A percentile compares a stretch with the other conserved stretches of the same genome.
These are phyloP conservation scores for Bruguiera parviflora DNA, from an alignment of 345 rosid species.

Conservation along the genomic window DNA sequence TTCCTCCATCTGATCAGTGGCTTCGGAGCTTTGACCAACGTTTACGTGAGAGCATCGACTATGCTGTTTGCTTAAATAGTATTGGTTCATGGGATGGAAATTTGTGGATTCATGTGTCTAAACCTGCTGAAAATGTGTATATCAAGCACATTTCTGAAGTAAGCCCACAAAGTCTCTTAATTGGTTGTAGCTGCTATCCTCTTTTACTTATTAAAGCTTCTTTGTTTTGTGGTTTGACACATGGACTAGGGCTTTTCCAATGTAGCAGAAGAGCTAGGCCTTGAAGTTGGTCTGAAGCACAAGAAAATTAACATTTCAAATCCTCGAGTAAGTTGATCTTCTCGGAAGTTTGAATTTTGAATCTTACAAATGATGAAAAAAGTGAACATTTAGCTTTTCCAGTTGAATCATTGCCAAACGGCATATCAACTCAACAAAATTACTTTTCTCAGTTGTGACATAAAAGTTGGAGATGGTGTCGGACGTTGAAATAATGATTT, in stretches of 20 bases:
- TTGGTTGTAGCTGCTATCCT: not conserved
- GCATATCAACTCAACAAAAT: not conserved
- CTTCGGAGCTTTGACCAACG: constrained; percentile 95
- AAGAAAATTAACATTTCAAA: constrained; percentile 94
- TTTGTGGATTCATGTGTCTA: constrained; percentile 78
- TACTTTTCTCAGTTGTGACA: not conserved
- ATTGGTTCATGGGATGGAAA: constrained; percentile 78
- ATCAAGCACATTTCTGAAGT: constrained; percentile 91
- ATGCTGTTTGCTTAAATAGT: constrained; percentile 96
- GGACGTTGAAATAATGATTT: not conserved
- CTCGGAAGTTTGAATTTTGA: constrained; percentile 1
- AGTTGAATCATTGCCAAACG: not conserved
- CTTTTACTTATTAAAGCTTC: constrained; percentile 14
- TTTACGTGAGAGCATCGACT: constrained; percentile 90
- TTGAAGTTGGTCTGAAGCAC: constrained; percentile 83
- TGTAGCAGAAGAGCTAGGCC: constrained; percentile 76
- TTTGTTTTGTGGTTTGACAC: constrained; percentile 21
- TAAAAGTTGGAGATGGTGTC: not conserved
- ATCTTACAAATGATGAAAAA: not conserved
- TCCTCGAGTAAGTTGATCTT: constrained; percentile 73
- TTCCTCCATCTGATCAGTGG: constrained; percentile 60
- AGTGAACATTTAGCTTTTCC: not conserved
- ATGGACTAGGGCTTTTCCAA: constrained; percentile 61
- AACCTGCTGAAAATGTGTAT: constrained; percentile 92
- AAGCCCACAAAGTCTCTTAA: constrained; percentile 22